A percentile compares a stretch with the other conserved stretches of the same genome.
Conservation (phyloP, 768 basidiomycete genomes). For the Lentinula edodes region DNA sequence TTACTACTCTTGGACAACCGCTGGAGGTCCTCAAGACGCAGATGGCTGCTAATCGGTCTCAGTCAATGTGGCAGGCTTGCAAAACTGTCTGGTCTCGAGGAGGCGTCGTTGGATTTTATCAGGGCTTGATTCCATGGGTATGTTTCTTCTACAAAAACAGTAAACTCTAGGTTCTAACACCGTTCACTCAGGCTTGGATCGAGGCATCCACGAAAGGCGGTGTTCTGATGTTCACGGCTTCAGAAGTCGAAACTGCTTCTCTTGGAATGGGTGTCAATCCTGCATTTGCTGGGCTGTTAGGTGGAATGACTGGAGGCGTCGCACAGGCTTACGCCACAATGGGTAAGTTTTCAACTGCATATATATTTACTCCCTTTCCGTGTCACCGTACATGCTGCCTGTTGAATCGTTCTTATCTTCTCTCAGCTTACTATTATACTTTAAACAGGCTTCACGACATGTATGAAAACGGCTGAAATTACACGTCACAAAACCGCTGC, state of each 20-base stretch:
- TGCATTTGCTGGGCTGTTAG: slow-evolving; percentile 81
- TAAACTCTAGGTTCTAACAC: slow-evolving; percentile 4
- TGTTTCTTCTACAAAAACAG: slow-evolving; percentile 15
- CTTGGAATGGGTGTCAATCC: slow-evolving; percentile 68
- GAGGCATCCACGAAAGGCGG: slow-evolving; percentile 98
- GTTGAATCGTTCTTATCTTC: slow-evolving; percentile 9
- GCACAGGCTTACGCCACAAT: slow-evolving; percentile 99
- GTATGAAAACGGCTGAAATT: slow-evolving; percentile 99
- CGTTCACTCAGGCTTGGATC: slow-evolving; percentile 81
- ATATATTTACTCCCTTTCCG: background rate
- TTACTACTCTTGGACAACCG: slow-evolving; percentile 97
- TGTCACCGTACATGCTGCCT: slow-evolving; percentile 8
- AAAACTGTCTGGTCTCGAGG: slow-evolving; percentile 89
- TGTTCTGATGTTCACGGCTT: slow-evolving; percentile 92
- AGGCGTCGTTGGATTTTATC: slow-evolving; percentile 86
- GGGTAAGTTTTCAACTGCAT: slow-evolving; percentile 55
- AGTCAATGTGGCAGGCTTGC: slow-evolving; percentile 85
- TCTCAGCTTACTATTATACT: background rate
- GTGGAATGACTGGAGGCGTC: slow-evolving; percentile 97
- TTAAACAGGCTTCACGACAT: slow-evolving; percentile 86
- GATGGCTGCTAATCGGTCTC: slow-evolving; percentile 95
- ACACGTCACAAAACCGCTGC: slow-evolving; percentile 91
- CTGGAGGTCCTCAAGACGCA: slow-evolving; percentile 98
- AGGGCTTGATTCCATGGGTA: slow-evolving; percentile 99
- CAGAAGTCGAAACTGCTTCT: slow-evolving; percentile 80